phyloP scores from a whole-genome alignment of 2,329 filamentous ascomycete species.

The Zymoseptoria crescenta region DNA sequence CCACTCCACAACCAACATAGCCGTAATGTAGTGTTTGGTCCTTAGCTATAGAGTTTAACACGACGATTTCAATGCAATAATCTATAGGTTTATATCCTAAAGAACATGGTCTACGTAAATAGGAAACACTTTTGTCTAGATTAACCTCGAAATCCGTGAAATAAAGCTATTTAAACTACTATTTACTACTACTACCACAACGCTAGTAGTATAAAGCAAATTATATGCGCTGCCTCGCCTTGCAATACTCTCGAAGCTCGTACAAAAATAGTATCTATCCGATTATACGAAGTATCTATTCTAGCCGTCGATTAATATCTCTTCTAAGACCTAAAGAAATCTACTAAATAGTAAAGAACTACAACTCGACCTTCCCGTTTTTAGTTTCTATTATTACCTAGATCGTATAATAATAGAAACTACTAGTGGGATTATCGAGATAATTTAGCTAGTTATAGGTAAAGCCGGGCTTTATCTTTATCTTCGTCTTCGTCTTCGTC shows the following conservation, averaged over 20 bases:
- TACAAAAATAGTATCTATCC: too few relatives aligned
- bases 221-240: neutral
- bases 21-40: too few relatives aligned
- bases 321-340: neutral
- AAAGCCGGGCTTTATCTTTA: too few relatives aligned
- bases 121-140: neutral
- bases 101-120: neutral
- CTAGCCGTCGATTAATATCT: too few relatives aligned
- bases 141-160: neutral
- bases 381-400: neutral
- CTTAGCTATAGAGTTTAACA: neutral
- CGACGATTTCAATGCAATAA: neutral
- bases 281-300: too few relatives aligned
- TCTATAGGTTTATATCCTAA: neutral
- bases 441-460: too few relatives aligned
- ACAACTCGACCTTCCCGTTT: neutral
- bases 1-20: neutral
- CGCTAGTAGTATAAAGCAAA: neutral
- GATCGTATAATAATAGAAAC: neutral
- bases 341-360: neutral
- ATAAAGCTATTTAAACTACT: neutral
- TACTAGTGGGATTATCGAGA: too few relatives aligned
- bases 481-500: too few relatives aligned
- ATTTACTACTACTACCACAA: neutral
- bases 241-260: neutral